Conservation (phyloP, 2,329 filamentous ascomycete species). For the Calonectria fujianensis region DNA sequence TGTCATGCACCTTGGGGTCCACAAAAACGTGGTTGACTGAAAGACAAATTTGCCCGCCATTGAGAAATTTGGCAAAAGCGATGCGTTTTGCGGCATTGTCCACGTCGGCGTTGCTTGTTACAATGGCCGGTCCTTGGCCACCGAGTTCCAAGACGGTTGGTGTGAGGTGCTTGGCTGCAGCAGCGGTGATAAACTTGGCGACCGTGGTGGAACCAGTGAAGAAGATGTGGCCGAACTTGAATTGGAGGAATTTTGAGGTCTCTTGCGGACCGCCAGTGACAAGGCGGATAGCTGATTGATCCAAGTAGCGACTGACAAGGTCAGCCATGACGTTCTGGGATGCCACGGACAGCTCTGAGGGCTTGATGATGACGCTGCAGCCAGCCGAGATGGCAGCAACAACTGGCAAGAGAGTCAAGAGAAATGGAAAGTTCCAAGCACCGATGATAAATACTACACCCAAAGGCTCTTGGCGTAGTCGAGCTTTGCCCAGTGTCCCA, state of each 20-base stretch:
- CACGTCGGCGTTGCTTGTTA: slow-evolving; percentile 63
- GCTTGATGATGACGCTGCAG: slow-evolving; percentile 64
- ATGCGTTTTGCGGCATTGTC: slow-evolving; percentile 66
- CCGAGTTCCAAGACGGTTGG: slow-evolving; percentile 66
- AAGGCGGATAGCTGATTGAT: slow-evolving; percentile 60
- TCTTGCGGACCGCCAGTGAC: slow-evolving; percentile 61
- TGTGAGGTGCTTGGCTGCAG: slow-evolving; percentile 67
- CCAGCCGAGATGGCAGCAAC: slow-evolving; percentile 67
- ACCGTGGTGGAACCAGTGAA: slow-evolving; percentile 66
- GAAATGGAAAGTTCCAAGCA: slow-evolving; percentile 68
- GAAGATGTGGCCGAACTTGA: slow-evolving; percentile 66
- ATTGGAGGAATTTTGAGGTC: slow-evolving; percentile 60
- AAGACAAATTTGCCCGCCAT: slow-evolving; percentile 60
- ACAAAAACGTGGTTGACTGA: slow-evolving; percentile 66
- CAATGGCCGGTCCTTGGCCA: slow-evolving; percentile 67
- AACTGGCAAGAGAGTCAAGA: slow-evolving; percentile 62
- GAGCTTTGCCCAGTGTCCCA: slow-evolving; percentile 51
- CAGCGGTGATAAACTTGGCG: slow-evolving; percentile 61
- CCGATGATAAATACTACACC: slow-evolving; percentile 66
- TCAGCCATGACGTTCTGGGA: slow-evolving; percentile 61
- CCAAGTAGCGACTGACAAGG: slow-evolving; percentile 65
- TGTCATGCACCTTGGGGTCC: slow-evolving; percentile 61
- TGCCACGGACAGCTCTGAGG: slow-evolving; percentile 62
- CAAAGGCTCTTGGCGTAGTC: slow-evolving; percentile 64
- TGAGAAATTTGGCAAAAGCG: slow-evolving; percentile 64